These are phyloP conservation scores for Graphiopsis chlorocephala DNA, from an alignment of 2,329 filamentous ascomycete genomes.

Conservation along the genomic window DNA sequence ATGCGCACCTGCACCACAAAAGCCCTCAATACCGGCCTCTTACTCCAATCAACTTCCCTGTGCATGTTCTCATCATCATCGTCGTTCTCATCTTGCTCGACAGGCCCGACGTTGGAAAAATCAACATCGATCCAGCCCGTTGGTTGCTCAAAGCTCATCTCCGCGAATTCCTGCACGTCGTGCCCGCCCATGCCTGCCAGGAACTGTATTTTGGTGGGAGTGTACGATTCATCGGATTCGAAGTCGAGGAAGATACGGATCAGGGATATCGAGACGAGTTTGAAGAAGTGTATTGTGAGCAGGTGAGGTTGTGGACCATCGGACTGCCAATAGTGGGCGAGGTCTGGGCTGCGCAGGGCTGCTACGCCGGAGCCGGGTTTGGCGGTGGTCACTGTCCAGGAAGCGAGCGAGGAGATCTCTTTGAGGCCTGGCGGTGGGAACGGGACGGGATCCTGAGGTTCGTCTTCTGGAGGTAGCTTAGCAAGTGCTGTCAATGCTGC, in stretches of 20 bases:
- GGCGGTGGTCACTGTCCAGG: slow-evolving; percentile 77
- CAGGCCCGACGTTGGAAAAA: slow-evolving; percentile 58
- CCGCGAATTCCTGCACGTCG: slow-evolving; percentile 83
- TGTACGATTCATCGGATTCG: slow-evolving; percentile 91
- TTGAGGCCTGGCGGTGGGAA: slow-evolving; percentile 56
- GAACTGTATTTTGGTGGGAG: slow-evolving; percentile 87
- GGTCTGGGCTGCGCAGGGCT: slow-evolving; percentile 71
- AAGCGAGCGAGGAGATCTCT: slow-evolving; percentile 80
- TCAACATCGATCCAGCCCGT: slow-evolving; percentile 89
- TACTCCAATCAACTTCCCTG: slow-evolving; percentile 45
- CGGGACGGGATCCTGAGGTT: slow-evolving; percentile 8
- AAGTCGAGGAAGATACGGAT: slow-evolving; percentile 89
- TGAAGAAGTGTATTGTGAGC: slow-evolving; percentile 82
- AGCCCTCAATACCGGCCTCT: slow-evolving; percentile 73
- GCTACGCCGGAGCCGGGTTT: slow-evolving; percentile 78
- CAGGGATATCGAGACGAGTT: slow-evolving; percentile 72
- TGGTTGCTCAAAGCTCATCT: slow-evolving; percentile 73
- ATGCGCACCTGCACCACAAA: slow-evolving; percentile 90
- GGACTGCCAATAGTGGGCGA: slow-evolving; percentile 77
- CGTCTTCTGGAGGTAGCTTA: slow-evolving; percentile 15
- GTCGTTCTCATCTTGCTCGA: slow-evolving; percentile 30
- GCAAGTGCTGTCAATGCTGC: neutral
- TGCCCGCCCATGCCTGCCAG: slow-evolving; percentile 87
- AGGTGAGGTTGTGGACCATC: slow-evolving; percentile 81
- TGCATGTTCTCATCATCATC: slow-evolving; percentile 29